These are phyloP conservation scores for Escallonia rubra DNA, from an alignment of 129 eudicot species.

Conservation along the genomic window DNA sequence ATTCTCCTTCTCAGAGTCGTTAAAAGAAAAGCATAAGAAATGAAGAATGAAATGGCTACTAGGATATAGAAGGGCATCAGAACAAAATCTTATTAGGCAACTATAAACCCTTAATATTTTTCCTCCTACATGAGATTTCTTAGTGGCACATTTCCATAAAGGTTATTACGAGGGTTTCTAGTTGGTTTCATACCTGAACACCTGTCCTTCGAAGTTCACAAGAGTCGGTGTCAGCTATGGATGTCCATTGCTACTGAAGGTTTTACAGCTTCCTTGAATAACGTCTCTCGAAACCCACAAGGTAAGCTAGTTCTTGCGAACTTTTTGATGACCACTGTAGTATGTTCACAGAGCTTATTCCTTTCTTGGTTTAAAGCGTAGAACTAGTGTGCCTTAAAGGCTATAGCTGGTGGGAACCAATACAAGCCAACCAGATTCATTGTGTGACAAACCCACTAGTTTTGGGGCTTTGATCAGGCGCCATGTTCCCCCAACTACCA, in stretches of 20 bases:
- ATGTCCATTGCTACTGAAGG: background rate
- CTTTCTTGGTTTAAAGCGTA: no score
- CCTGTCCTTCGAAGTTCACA: no score
- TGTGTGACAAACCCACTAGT: no score
- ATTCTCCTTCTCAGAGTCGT: background rate
- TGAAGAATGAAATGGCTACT: background rate
- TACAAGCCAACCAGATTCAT: no score
- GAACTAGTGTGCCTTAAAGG: no score
- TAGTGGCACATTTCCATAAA: background rate
- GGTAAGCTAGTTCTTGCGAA: background rate
- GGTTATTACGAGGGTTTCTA: background rate
- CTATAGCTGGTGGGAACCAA: no score
- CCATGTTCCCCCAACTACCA: no score
- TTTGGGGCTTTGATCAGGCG: no score
- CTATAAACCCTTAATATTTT: no score
- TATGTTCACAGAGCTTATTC: no score
- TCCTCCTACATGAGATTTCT: background rate
- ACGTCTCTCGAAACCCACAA: background rate
- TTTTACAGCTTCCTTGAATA: background rate
- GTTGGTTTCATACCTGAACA: background rate
- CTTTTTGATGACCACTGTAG: background rate
- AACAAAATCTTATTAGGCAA: no score
- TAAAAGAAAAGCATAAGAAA: background rate
- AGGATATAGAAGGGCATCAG: no score
- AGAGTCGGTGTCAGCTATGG: background rate